These are phyloP conservation scores for Mortierella hygrophila DNA, from an alignment of 192 early-diverging fungal species.

Conservation along the genomic window DNA sequence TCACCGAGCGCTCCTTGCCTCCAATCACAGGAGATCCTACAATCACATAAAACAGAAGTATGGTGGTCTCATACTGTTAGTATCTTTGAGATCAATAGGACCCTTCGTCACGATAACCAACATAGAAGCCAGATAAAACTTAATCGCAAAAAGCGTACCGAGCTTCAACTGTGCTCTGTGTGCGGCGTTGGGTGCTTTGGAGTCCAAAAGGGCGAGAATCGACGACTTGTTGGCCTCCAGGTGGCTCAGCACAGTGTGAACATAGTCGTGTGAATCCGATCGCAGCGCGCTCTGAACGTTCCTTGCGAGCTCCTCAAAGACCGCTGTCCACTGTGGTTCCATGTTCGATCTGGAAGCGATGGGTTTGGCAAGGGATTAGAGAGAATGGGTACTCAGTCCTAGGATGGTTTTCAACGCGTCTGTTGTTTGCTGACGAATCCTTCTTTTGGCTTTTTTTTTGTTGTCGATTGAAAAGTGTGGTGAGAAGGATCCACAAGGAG, in stretches of 20 bases:
- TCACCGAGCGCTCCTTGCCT: slow-evolving; percentile 70
- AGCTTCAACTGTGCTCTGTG: slow-evolving; percentile 54
- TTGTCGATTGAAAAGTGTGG: not conserved
- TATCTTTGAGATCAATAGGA: not conserved
- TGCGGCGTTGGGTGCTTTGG: slow-evolving; percentile 30
- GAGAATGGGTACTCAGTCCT: not conserved
- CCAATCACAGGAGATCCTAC: slow-evolving; percentile 69
- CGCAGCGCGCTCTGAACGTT: slow-evolving; percentile 23
- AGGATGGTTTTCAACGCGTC: not conserved
- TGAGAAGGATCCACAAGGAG: not conserved
- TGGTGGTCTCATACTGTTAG: not conserved
- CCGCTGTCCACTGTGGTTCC: slow-evolving; percentile 43
- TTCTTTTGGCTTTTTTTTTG: not conserved
- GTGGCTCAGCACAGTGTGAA: slow-evolving; percentile 27
- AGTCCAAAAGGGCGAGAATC: slow-evolving; percentile 27
- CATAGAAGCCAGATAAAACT: not conserved
- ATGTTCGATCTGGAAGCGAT: slow-evolving; percentile 9
- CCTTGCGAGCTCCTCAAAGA: slow-evolving; percentile 39
- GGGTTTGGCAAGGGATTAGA: not conserved
- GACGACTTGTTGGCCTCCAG: slow-evolving; percentile 25
- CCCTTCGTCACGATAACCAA: not conserved
- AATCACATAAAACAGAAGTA: not conserved
- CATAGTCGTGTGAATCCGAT: slow-evolving; percentile 42
- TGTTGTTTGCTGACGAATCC: not conserved
- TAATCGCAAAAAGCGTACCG: slow-evolving; percentile 16